Evolutionary conservation across 805 yeast species (phyloP), one percentile per base, ranked within the genome.

Genomic region (Candida sithepensis): DNA sequence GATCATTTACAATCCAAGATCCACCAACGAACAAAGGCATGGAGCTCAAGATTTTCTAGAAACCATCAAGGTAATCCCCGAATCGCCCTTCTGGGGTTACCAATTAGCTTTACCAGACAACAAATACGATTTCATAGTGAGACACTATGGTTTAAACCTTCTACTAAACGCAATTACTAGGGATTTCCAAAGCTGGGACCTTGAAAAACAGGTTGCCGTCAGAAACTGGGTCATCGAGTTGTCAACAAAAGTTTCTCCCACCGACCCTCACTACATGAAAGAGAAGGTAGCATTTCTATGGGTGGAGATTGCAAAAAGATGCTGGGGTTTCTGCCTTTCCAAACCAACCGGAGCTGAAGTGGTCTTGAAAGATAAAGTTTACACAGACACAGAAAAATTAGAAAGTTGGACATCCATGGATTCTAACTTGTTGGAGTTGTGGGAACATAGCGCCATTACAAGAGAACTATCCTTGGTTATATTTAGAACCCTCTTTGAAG

Each of bases 371-470:
- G 57, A 52, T 14, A 51, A 44, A 39, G 38, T 45, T n/a, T 54
- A 56, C 41, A 55, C 66, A 3, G 82, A 73, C n/a, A 72, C 74
- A 45, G 82, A 81, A 45, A 67, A 77, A 28, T 53, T 70, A 10
- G 80, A 77, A 50, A 86, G 96, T 19, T 94, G 99, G 99, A 72
- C 74, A 1, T 77, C 84, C 18, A 90, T 94, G 97, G 99, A 94
- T 59, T 68, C 74, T 14, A 84, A 84, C 55, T 71, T 94, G 38
- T 76, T 82, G 55, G 76, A 77, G 43, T 69, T 94, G 53, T 94
- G 98, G 98, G 73, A 77, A 47, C 70, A 69, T 49, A 78, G 78
- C 44, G 66, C 73, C 16, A 76, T 79, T 21, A 75, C 91, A 3
- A 74, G 96, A 52, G 96, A 90, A 60, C 70, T 94, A 42, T 74